Base-by-base conservation (phyloP, 257 asterid genomes). In the Solanum bukasovii region DNA sequence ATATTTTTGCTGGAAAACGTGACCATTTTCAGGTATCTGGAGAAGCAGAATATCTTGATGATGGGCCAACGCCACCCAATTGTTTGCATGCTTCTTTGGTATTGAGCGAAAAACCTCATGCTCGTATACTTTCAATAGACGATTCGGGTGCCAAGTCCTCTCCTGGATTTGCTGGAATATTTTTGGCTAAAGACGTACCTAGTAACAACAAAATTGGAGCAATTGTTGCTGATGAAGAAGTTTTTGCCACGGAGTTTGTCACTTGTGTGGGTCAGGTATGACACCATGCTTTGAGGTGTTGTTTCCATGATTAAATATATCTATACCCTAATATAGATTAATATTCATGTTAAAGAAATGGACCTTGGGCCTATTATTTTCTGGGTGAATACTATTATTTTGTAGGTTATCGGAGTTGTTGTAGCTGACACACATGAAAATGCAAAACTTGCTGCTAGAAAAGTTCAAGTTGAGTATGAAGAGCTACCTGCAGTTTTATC, bases 351-450 rank as follows among this genome's bases (percentile, higher is more conserved):
- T 71, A 33, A 33, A 33, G 78, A 71, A 71, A 71, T 71, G 75
- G 75, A 68, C 37, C 78, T 71, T 13, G n/a, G n/a, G 78, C 42
- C 42, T 71, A 71, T 12, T 75, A 23, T 38, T 75, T 40, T 35
- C 52, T 81, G 40, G 38, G 63, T 81, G 72, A 88, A 87, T 87
- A 29, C 40, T 87, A 68, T 13, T 68, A 3, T 68, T 29, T 20
- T 93, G 92, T 92, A 97, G 99, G 95, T 92, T 85, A 91, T 97
- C 88, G 99, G 98, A 84, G 96, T 97, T 70, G 98, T 93, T 82
- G 99, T 96, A 81, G 98, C 98, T 84, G 98, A 97, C 93, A 97
- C 99, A 20, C 98, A 93, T 86, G 98, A 95, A 95, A 96, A 96
- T 90, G 99, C 98, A 37, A 96, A 95, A 91, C 87, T 52, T 37